Evolutionary conservation across 2,329 filamentous ascomycete genomes (phyloP).

Genomic region (Allantophomopsis cytisporea): DNA sequence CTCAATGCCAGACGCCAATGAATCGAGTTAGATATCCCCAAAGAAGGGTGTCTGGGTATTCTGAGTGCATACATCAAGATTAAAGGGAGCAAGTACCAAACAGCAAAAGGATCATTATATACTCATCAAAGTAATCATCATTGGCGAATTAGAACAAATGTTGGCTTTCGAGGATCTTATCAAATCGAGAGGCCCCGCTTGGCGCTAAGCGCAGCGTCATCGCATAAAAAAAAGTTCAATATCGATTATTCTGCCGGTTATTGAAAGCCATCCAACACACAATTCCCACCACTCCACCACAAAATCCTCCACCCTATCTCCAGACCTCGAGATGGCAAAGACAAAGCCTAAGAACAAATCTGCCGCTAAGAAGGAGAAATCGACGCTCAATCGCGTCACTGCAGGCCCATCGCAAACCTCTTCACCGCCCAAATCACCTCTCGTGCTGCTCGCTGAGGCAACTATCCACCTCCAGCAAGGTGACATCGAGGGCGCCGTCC

Average conservation of each 20-base stretch:
- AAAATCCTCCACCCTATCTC: not conserved
- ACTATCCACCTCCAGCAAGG: slow-evolving; percentile 16
- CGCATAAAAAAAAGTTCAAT: not conserved
- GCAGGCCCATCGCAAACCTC: slow-evolving; percentile 10
- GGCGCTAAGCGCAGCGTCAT: not conserved
- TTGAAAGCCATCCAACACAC: slow-evolving; percentile 1
- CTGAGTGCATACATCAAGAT: no score
- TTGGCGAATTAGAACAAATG: no score
- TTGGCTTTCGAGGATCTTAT: no score
- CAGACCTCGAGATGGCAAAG: slow-evolving; percentile 15
- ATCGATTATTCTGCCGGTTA: slow-evolving; percentile 2
- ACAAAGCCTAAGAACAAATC: slow-evolving; percentile 18
- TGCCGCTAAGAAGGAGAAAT: slow-evolving; percentile 14
- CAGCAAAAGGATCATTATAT: no score
- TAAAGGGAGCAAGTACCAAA: no score
- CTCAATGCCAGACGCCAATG: no score
- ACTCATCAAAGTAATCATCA: no score
- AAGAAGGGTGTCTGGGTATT: no score
- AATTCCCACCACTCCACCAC: not conserved
- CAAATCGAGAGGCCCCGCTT: no score
- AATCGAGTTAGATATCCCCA: no score
- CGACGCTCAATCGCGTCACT: slow-evolving; percentile 12
- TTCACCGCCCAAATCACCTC: slow-evolving; percentile 10
- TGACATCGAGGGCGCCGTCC: slow-evolving; percentile 14
- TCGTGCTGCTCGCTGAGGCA: slow-evolving; percentile 14